A percentile compares a stretch with the other conserved stretches of the same genome.
phyloP scores from a whole-genome alignment of 2,329 filamentous ascomycete genomes.

The Ascochyta pisi region DNA sequence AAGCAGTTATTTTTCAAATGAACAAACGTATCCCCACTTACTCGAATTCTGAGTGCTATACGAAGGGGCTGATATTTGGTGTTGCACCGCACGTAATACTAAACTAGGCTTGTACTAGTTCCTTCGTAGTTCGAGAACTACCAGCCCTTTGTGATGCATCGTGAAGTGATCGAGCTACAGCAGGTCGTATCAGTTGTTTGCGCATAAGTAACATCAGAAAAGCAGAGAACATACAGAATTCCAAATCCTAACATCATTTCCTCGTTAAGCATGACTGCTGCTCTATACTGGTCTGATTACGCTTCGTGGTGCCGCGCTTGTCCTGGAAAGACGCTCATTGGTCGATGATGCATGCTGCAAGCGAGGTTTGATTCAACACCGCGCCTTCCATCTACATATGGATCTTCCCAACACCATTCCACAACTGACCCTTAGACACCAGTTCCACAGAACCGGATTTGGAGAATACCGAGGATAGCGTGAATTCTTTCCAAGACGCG shows the following conservation, averaged over 20 bases:
- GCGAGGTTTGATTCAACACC: conserved; percentile 6
- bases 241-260: background rate
- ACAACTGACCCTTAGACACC: background rate
- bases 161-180: too few relatives aligned
- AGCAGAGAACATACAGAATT: background rate
- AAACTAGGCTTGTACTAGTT: too few relatives aligned
- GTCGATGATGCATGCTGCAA: conserved; percentile 7
- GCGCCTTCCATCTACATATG: background rate
- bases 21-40: background rate
- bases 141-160: too few relatives aligned
- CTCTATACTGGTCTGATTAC: too few relatives aligned
- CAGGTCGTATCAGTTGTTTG: too few relatives aligned
- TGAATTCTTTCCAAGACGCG: background rate
- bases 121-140: too few relatives aligned
- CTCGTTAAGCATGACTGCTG: background rate
- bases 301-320: background rate
- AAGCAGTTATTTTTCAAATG: background rate
- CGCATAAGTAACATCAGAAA: background rate
- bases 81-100: too few relatives aligned
- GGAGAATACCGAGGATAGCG: background rate
- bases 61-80: too few relatives aligned
- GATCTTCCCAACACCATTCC: background rate
- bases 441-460: background rate
- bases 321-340: background rate
- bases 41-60: background rate